phyloP scores from a whole-genome alignment of 306 rosid species.

The Ormosia semicastrata region DNA sequence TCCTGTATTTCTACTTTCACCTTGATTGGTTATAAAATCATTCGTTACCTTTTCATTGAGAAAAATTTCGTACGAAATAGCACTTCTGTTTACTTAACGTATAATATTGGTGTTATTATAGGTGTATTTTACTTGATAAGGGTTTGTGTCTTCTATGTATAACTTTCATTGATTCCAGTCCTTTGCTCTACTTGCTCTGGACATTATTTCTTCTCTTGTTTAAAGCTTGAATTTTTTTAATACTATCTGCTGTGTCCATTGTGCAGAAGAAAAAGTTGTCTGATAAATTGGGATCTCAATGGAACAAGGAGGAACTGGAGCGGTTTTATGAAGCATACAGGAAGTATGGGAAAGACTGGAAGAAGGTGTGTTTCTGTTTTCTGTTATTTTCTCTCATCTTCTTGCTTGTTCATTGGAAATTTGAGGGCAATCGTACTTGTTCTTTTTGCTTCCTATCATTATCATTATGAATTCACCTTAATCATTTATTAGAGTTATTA shows the following conservation, averaged over 20 bases:
- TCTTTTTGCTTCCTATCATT: neutral
- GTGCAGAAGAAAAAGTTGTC: conserved; percentile 75
- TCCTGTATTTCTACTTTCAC: neutral
- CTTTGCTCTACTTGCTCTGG: conserved; percentile 6
- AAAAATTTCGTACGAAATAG: neutral
- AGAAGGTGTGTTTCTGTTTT: conserved; percentile 51
- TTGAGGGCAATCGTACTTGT: neutral
- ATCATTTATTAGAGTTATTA: neutral
- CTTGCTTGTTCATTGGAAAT: neutral
- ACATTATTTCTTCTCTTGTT: neutral
- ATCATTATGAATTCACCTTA: neutral
- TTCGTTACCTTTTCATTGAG: neutral
- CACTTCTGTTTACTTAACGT: neutral
- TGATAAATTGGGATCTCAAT: conserved; percentile 80
- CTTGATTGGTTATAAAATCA: neutral
- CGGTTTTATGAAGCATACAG: conserved; percentile 86
- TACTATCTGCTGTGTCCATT: conserved; percentile 10
- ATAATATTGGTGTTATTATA: neutral
- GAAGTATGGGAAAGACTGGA: conserved; percentile 83
- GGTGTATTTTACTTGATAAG: neutral
- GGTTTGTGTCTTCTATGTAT: neutral
- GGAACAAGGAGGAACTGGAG: conserved; percentile 81
- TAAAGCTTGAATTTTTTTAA: neutral
- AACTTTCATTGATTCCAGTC: conserved; percentile 1
- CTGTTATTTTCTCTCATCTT: conserved; percentile 11